phyloP scores from a whole-genome alignment of 2,329 filamentous ascomycete species.

The Xylogone sp. region DNA sequence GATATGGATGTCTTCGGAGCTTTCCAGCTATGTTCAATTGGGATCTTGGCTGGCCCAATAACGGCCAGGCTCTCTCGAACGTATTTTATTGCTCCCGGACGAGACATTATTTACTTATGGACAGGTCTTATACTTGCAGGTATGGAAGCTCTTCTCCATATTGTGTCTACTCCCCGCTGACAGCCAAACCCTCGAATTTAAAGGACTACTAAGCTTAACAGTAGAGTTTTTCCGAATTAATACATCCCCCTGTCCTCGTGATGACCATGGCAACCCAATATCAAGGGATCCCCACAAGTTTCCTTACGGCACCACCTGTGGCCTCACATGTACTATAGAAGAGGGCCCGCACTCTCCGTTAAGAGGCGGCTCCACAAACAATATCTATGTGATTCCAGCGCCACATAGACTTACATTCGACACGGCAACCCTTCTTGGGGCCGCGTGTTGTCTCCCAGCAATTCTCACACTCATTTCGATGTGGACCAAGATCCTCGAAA shows the following conservation, averaged over 20 bases:
- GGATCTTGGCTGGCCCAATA: slow-evolving; percentile 59
- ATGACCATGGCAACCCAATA: slow-evolving; percentile 34
- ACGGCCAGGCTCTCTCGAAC: slow-evolving; percentile 58
- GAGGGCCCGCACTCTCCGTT: slow-evolving; percentile 51
- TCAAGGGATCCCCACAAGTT: slow-evolving; percentile 36
- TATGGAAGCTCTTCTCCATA: slow-evolving; percentile 24
- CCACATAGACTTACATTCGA: slow-evolving; percentile 54
- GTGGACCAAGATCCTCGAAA: slow-evolving; percentile 60
- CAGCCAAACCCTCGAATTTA: background rate
- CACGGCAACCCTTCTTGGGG: slow-evolving; percentile 55
- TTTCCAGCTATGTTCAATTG: slow-evolving; percentile 64
- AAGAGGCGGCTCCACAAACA: slow-evolving; percentile 49
- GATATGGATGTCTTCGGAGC: slow-evolving; percentile 68
- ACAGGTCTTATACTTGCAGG: slow-evolving; percentile 57
- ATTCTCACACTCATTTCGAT: slow-evolving; percentile 58
- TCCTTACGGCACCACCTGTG: slow-evolving; percentile 42
- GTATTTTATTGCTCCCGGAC: slow-evolving; percentile 60
- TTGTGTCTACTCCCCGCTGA: background rate
- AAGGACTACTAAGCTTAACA: slow-evolving; percentile 56
- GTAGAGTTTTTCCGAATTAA: slow-evolving; percentile 60
- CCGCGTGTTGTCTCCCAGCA: slow-evolving; percentile 62
- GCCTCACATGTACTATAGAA: slow-evolving; percentile 40
- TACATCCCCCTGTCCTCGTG: slow-evolving; percentile 37
- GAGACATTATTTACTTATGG: slow-evolving; percentile 66
- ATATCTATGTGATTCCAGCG: slow-evolving; percentile 60